Evolutionary conservation across 495 filamentous ascomycete genomes (phyloP).

Genomic region (Venustampulla echinocandica): DNA sequence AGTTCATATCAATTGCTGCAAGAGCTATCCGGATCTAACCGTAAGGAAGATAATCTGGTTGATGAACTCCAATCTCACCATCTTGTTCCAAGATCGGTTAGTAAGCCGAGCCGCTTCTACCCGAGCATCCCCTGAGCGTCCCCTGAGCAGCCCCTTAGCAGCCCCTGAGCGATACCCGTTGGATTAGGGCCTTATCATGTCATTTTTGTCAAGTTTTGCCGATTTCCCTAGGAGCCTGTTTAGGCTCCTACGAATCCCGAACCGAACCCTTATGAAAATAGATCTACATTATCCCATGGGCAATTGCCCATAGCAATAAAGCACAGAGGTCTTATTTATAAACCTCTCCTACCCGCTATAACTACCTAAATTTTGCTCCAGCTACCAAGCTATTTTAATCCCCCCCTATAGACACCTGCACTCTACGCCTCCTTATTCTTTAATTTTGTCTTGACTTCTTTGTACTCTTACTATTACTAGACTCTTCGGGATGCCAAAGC

Average conservation of each 20-base stretch:
- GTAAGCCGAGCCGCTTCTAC: slow-evolving; percentile 7
- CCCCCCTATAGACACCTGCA: slow-evolving; percentile 12
- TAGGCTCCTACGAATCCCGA: background rate
- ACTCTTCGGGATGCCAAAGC: background rate
- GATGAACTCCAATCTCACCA: slow-evolving; percentile 6
- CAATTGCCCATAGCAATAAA: background rate
- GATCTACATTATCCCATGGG: slow-evolving; percentile 1
- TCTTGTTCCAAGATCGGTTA: background rate
- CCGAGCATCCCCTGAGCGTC: slow-evolving; percentile 1
- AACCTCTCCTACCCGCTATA: too few species aligned
- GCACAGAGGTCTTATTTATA: slow-evolving; percentile 1
- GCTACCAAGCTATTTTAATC: slow-evolving; percentile 1
- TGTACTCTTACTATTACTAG: slow-evolving; percentile 4
- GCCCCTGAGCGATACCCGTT: slow-evolving; percentile 6
- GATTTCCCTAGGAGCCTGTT: slow-evolving; percentile 4
- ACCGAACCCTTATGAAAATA: slow-evolving; percentile 10
- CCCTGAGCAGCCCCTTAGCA: slow-evolving; percentile 13
- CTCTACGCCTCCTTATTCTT: slow-evolving; percentile 6
- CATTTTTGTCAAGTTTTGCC: slow-evolving; percentile 15
- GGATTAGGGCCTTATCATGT: slow-evolving; percentile 13
- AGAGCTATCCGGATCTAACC: too few species aligned
- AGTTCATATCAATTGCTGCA: too few species aligned
- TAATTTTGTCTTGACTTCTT: slow-evolving; percentile 3
- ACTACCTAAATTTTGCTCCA: background rate
- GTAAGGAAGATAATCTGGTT: background rate